Conservation (phyloP, 225 moss, liverwort and hornwort species). For the Bryum argenteum region DNA sequence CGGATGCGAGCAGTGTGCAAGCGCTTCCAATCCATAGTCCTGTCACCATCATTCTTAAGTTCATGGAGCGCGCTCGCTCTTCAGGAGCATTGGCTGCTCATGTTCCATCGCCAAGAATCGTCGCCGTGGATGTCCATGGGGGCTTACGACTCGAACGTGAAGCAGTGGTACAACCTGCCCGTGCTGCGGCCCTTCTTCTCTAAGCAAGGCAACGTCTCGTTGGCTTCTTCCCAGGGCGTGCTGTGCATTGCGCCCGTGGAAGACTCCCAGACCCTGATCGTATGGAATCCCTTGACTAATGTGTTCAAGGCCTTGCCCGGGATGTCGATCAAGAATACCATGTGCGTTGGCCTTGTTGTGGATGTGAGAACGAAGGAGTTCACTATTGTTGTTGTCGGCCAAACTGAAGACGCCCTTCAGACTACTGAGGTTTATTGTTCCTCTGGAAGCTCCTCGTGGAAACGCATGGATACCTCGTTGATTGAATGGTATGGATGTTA, state of each 20-base stretch:
- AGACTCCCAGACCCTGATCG: slow-evolving; percentile 36
- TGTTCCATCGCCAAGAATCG: slow-evolving; percentile 50
- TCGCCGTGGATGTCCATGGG: slow-evolving; percentile 58
- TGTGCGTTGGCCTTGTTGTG: slow-evolving; percentile 52
- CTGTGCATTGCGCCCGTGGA: slow-evolving; percentile 50
- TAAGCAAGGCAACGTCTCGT: slow-evolving; percentile 33
- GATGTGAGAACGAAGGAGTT: slow-evolving; percentile 36
- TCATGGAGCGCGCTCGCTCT: slow-evolving; percentile 34
- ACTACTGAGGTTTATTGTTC: slow-evolving; percentile 53
- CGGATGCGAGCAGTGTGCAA: slow-evolving; percentile 50
- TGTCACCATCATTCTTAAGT: slow-evolving; percentile 36
- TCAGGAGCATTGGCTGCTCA: slow-evolving; percentile 55
- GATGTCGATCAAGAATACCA: slow-evolving; percentile 47
- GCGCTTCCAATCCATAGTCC: slow-evolving; percentile 36
- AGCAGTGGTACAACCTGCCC: slow-evolving; percentile 53
- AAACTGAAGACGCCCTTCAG: slow-evolving; percentile 31
- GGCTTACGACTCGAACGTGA: slow-evolving; percentile 43
- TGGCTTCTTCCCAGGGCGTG: slow-evolving; percentile 52
- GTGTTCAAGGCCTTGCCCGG: slow-evolving; percentile 30
- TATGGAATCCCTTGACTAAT: slow-evolving; percentile 55
- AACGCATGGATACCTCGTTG: slow-evolving; percentile 47
- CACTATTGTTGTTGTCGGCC: slow-evolving; percentile 46
- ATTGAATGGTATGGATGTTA: slow-evolving; percentile 59
- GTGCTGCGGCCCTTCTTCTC: slow-evolving; percentile 42
- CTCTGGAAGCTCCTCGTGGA: slow-evolving; percentile 29